phyloP scores from a whole-genome alignment of 805 yeast species.

The Kodamaea hsintzibuensis region DNA sequence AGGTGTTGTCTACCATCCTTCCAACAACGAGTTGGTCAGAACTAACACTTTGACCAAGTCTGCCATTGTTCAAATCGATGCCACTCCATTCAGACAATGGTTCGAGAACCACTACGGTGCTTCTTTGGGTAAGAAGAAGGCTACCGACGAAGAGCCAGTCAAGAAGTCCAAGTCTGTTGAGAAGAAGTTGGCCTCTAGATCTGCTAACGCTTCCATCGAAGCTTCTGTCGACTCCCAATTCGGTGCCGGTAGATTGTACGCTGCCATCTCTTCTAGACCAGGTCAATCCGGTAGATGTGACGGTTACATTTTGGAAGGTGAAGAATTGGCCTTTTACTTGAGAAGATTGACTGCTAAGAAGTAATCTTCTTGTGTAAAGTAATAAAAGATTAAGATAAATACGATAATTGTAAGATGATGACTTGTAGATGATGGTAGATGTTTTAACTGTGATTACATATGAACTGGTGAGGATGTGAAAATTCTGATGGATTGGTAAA shows the following conservation, averaged over 20 bases:
- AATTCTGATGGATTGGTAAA: too few species aligned
- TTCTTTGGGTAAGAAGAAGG: constrained; percentile 83
- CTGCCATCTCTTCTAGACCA: constrained; percentile 98
- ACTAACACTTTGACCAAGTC: constrained; percentile 99
- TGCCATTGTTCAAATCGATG: constrained; percentile 99
- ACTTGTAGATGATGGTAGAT: too few species aligned
- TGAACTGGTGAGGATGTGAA: too few species aligned
- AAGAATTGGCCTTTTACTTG: constrained; percentile 99
- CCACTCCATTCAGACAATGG: constrained; percentile 99
- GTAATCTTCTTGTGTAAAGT: constrained; percentile 45
- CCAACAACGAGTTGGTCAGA: constrained; percentile 99
- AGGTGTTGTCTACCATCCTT: constrained; percentile 98
- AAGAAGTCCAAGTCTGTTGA: constrained; percentile 76
- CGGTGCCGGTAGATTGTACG: constrained; percentile 98
- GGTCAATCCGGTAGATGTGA: constrained; percentile 99
- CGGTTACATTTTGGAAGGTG: constrained; percentile 99
- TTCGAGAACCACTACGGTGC: constrained; percentile 98
- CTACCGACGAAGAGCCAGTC: constrained; percentile 51
- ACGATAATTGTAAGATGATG: background rate
- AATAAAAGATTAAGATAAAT: constrained; percentile 3
- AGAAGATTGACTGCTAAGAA: constrained; percentile 99
- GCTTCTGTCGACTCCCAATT: constrained; percentile 92
- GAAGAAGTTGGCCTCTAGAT: constrained; percentile 93
- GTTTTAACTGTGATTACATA: too few species aligned
- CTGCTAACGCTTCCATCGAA: constrained; percentile 82